Evolutionary conservation across 164 flowering plant genomes (phyloP).

Genomic region (Berberis vulgaris): DNA sequence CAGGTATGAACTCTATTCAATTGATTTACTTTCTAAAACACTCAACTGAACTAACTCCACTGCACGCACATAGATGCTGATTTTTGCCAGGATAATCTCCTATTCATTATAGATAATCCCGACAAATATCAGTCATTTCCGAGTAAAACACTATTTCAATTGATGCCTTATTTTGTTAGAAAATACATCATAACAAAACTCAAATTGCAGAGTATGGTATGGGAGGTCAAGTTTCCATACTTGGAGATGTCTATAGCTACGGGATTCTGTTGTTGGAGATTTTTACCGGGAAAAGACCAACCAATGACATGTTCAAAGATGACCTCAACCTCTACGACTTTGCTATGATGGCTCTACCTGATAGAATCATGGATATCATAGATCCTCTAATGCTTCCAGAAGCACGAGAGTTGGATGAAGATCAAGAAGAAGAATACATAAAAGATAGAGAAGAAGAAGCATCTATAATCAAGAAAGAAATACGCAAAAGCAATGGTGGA

Average conservation of each 20-base stretch:
- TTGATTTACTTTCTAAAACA: too few species aligned
- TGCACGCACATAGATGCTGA: too few species aligned
- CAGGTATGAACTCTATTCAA: background rate
- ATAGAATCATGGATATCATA: slow-evolving; percentile 6
- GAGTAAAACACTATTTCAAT: too few species aligned
- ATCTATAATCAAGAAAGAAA: background rate
- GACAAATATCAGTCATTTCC: background rate
- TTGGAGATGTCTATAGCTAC: slow-evolving; percentile 21
- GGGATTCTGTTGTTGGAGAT: slow-evolving; percentile 18
- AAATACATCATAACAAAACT: background rate
- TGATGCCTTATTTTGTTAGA: background rate
- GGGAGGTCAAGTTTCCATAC: slow-evolving; percentile 10
- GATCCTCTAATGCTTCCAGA: slow-evolving; percentile 4
- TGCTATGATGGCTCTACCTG: slow-evolving; percentile 3
- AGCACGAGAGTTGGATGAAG: background rate
- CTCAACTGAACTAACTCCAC: too few species aligned
- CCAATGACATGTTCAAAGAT: slow-evolving; percentile 11
- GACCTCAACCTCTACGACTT: slow-evolving; percentile 11
- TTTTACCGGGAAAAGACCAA: slow-evolving; percentile 12
- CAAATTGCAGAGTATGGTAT: slow-evolving; percentile 20
- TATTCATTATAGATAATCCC: too few species aligned
- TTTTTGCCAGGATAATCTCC: too few species aligned
- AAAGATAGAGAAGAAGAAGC: background rate
- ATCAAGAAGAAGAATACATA: background rate
- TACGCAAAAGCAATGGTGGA: background rate